Percentiles rank a stretch among this genome's conserved stretches.
phyloP scores from a whole-genome alignment of 306 rosid species.

The Gillenia trifoliata region DNA sequence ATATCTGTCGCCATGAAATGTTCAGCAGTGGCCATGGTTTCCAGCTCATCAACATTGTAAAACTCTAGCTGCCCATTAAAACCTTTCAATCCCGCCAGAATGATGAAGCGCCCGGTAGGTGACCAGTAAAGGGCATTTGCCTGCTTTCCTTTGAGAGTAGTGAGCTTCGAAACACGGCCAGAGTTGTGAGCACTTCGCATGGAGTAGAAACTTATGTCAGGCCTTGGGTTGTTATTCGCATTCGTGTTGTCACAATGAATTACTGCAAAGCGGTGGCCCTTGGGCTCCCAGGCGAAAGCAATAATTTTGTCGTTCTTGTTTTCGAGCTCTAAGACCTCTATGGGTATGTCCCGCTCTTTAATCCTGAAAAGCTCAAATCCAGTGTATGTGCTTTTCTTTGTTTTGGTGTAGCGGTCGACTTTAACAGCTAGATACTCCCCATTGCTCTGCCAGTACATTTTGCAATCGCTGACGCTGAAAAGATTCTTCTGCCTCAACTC shows the following conservation, averaged over 20 bases:
- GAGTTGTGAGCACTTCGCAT: slow-evolving; percentile 59
- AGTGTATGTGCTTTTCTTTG: slow-evolving; percentile 70
- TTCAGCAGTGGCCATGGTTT: slow-evolving; percentile 75
- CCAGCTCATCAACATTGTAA: slow-evolving; percentile 76
- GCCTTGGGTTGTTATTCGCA: slow-evolving; percentile 45
- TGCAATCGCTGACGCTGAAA: slow-evolving; percentile 80
- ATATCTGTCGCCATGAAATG: slow-evolving; percentile 82
- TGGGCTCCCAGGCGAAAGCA: slow-evolving; percentile 96
- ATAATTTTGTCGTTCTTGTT: slow-evolving; percentile 86
- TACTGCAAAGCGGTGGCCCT: slow-evolving; percentile 74
- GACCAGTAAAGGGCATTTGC: slow-evolving; percentile 92
- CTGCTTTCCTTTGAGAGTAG: slow-evolving; percentile 76
- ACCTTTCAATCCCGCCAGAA: slow-evolving; percentile 77
- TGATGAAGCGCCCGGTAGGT: slow-evolving; percentile 64
- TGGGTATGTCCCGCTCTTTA: slow-evolving; percentile 79
- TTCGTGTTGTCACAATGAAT: slow-evolving; percentile 59
- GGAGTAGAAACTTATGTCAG: slow-evolving; percentile 67
- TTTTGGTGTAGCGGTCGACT: slow-evolving; percentile 71
- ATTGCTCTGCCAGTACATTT: slow-evolving; percentile 89
- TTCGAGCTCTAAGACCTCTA: slow-evolving; percentile 81
- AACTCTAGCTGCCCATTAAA: slow-evolving; percentile 71
- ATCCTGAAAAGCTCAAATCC: slow-evolving; percentile 87
- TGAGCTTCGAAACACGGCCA: slow-evolving; percentile 73
- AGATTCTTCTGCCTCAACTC: slow-evolving; percentile 81
- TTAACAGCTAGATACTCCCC: slow-evolving; percentile 88